phyloP scores from a whole-genome alignment of 2,329 filamentous ascomycete species.

The Fusarium fracticaudum region DNA sequence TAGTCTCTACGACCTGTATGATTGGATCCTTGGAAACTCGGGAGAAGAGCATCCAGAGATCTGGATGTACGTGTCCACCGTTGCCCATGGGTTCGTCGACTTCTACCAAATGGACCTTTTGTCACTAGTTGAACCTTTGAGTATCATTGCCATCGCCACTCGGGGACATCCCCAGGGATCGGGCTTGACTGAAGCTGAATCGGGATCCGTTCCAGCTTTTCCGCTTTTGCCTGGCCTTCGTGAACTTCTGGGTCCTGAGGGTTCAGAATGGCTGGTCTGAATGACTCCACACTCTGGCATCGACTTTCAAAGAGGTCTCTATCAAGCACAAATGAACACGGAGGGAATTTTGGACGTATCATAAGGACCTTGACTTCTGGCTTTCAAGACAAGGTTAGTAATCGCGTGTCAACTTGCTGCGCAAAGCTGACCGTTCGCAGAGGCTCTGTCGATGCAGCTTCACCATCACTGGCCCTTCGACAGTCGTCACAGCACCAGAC shows the following conservation, averaged over 20 bases:
- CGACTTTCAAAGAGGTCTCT: not conserved
- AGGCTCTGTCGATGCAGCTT: fast-evolving
- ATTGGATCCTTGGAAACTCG: no score
- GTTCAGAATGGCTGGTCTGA: not conserved
- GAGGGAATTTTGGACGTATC: not conserved
- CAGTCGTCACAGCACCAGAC: not conserved
- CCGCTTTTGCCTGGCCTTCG: no score
- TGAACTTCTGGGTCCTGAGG: not conserved
- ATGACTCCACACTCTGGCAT: not conserved
- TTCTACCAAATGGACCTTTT: no score
- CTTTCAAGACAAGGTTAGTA: not conserved
- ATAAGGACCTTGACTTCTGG: fast-evolving
- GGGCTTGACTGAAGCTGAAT: no score
- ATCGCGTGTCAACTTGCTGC: fast-evolving
- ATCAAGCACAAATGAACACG: not conserved
- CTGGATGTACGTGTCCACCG: no score
- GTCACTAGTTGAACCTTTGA: no score
- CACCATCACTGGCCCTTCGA: fast-evolving
- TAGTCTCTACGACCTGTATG: not conserved
- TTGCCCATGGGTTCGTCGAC: no score
- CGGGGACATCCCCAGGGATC: no score
- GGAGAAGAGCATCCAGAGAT: no score
- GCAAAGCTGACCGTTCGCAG: not conserved
- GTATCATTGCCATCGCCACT: no score
- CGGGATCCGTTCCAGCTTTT: no score